Percentiles rank a stretch among this genome's conserved stretches.
These are phyloP conservation scores for Cucumis hystrix DNA, from an alignment of 306 rosid genomes.

Conservation along the genomic window DNA sequence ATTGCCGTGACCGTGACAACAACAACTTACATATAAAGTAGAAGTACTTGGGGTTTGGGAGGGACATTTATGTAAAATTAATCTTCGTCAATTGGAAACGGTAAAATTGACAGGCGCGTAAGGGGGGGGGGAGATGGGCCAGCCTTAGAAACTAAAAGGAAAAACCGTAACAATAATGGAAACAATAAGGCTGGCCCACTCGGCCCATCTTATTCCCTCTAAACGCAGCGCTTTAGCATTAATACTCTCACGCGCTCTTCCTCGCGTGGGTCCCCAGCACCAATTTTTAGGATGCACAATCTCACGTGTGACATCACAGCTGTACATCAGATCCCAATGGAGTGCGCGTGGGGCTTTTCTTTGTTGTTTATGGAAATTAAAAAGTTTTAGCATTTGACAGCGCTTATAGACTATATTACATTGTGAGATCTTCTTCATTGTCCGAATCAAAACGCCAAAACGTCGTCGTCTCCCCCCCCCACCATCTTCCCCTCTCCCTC, in stretches of 20 bases:
- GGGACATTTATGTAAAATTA: neutral
- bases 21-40: neutral
- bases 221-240: neutral
- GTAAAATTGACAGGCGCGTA: slow-evolving; percentile 23
- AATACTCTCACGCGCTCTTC: neutral
- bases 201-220: neutral
- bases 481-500: neutral
- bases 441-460: slow-evolving; percentile 15
- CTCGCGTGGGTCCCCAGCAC: neutral
- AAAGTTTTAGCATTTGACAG: neutral
- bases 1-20: neutral
- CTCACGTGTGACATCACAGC: neutral
- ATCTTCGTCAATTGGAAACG: neutral
- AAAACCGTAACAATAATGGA: neutral
- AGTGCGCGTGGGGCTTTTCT: slow-evolving; percentile 3
- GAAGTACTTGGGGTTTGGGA: neutral
- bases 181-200: neutral
- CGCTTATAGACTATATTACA: neutral
- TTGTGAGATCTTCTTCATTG: slow-evolving; percentile 15
- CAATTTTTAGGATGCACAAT: neutral
- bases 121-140: slow-evolving; percentile 10
- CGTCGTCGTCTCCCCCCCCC: slow-evolving; percentile 8
- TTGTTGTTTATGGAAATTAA: neutral
- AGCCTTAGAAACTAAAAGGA: neutral
- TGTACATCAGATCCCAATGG: neutral